These are phyloP conservation scores for Ettlia oleoabundans DNA, from an alignment of 139 green algal species.

Conservation along the genomic window DNA sequence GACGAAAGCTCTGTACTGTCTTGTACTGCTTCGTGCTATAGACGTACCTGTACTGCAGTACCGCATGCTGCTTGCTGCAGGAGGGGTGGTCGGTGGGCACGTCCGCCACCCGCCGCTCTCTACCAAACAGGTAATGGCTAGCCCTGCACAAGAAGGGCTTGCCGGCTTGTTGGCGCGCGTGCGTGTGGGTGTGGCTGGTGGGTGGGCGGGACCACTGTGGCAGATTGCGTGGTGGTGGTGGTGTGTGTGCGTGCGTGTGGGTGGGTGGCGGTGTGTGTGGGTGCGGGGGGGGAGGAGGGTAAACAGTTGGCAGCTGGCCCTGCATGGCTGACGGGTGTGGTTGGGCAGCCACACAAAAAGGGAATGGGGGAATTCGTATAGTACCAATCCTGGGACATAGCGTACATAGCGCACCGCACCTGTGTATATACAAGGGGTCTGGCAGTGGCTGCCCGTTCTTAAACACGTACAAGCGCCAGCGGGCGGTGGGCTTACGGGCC, in stretches of 20 bases:
- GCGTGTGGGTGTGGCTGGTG: no score
- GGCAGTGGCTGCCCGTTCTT: constrained; percentile 69
- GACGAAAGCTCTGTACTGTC: no score
- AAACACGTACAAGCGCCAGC: constrained; percentile 96
- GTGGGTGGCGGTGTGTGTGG: no score
- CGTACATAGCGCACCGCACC: constrained; percentile 28
- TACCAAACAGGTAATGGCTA: constrained; percentile 91
- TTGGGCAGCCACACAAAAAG: background rate
- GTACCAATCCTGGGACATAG: background rate
- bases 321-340: background rate
- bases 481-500: constrained; percentile 65
- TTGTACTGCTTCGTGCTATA: background rate
- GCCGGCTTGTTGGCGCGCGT: background rate
- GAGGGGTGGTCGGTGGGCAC: constrained; percentile 95
- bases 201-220: no score
- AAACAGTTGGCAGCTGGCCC: no score
- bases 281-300: no score
- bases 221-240: no score
- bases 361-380: background rate
- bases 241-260: no score
- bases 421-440: constrained; percentile 79
- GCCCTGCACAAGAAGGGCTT: constrained; percentile 28
- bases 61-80: constrained; percentile 96
- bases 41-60: constrained; percentile 83
- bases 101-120: constrained; percentile 87